These are phyloP conservation scores for Suillus bovinus DNA, from an alignment of 768 basidiomycete species.

Conservation along the genomic window DNA sequence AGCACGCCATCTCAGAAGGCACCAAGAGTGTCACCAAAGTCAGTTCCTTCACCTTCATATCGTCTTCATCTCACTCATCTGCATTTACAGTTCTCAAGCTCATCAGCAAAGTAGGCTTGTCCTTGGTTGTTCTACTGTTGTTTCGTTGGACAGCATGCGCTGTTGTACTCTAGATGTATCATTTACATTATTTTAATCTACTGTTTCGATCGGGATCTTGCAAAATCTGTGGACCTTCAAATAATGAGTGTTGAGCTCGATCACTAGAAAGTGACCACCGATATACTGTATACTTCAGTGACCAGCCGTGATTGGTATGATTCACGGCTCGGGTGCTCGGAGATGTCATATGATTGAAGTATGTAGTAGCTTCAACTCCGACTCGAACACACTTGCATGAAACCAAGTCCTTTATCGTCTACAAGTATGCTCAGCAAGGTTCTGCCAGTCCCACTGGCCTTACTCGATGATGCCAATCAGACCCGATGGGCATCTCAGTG, in stretches of 20 bases:
- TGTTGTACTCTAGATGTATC: constrained; percentile 38
- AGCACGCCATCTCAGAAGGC: constrained; percentile 98
- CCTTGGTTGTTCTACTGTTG: constrained; percentile 19
- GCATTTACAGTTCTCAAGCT: constrained; percentile 42
- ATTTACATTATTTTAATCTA: constrained; percentile 32
- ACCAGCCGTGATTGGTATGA: too few relatives aligned
- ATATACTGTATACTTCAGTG: too few relatives aligned
- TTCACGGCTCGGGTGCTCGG: neutral
- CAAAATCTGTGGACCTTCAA: neutral
- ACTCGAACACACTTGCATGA: too few relatives aligned
- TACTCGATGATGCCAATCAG: neutral
- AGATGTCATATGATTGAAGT: neutral
- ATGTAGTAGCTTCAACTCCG: neutral
- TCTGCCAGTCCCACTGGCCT: neutral
- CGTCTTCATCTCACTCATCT: constrained; percentile 9
- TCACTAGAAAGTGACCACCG: neutral
- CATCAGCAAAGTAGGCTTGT: constrained; percentile 40
- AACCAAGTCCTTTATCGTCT: too few relatives aligned
- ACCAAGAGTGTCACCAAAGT: constrained; percentile 73
- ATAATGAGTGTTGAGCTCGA: neutral
- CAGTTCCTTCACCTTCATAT: neutral
- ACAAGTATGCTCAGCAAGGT: neutral
- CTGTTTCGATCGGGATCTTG: constrained; percentile 2
- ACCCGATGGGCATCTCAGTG: neutral
- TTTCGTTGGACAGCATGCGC: constrained; percentile 5